A percentile compares a stretch with the other conserved stretches of the same genome.
Evolutionary conservation across 1,284 basidiomycete species (phyloP).

Genomic region (Singerocomus inundabilis): DNA sequence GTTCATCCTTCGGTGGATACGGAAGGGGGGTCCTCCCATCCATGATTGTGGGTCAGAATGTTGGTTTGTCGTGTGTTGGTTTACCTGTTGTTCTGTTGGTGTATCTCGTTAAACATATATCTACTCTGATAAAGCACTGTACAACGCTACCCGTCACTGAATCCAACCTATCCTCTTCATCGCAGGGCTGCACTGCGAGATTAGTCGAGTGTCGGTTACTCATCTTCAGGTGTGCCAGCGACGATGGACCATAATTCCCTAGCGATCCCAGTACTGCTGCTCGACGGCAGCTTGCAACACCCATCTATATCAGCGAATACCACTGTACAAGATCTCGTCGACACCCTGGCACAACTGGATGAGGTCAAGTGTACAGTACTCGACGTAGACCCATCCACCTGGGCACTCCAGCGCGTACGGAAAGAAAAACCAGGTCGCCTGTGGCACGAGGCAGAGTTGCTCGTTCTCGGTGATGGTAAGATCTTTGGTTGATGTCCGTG

Average conservation of each 20-base stretch:
- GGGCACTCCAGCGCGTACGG: constrained; percentile 67
- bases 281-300: constrained; percentile 61
- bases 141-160: neutral
- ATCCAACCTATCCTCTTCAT: no score
- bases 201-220: neutral
- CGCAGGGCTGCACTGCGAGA: neutral
- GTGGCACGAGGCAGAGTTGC: constrained; percentile 72
- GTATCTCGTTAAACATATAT: constrained; percentile 11
- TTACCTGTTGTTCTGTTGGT: constrained; percentile 11
- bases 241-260: constrained; percentile 34
- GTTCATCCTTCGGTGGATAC: constrained; percentile 79
- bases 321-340: constrained; percentile 58
- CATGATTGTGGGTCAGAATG: constrained; percentile 16
- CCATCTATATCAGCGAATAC: constrained; percentile 53
- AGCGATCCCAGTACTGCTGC: constrained; percentile 59
- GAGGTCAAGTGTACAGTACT: constrained; percentile 56
- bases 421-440: constrained; percentile 54
- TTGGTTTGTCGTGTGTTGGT: constrained; percentile 1
- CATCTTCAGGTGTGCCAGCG: no score
- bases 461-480: constrained; percentile 62
- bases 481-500: neutral
- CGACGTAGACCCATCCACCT: constrained; percentile 53
- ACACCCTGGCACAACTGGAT: constrained; percentile 43
- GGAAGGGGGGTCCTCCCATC: constrained; percentile 44
- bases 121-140: neutral